Evolutionary conservation across 345 rosid species (phyloP).

Genomic region (Eucalyptus curtisii): DNA sequence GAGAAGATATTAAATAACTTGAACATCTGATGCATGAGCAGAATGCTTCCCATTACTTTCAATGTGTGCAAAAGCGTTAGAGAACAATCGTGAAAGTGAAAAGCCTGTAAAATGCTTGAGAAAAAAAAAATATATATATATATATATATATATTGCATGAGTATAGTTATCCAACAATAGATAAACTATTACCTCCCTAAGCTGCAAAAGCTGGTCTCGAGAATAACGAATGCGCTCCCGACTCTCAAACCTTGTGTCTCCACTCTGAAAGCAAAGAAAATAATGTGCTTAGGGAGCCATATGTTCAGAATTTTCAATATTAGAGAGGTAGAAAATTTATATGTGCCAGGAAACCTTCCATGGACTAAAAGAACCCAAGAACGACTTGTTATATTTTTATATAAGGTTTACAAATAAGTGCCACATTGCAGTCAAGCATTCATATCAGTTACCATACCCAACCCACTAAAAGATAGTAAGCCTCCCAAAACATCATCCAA

Average conservation of each 20-base stretch:
- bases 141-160: neutral
- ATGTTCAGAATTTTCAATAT: neutral
- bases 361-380: neutral
- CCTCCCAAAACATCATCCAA: neutral
- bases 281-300: neutral
- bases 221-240: conserved; percentile 51
- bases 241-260: conserved; percentile 47
- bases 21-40: neutral
- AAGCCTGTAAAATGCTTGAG: neutral
- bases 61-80: neutral
- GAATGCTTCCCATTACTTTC: neutral
- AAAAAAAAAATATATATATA: neutral
- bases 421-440: neutral
- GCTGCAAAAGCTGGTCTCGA: conserved; percentile 66
- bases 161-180: neutral
- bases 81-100: neutral
- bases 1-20: neutral
- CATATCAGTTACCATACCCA: neutral
- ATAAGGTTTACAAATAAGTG: neutral
- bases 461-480: neutral
- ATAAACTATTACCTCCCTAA: conserved; percentile 36
- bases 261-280: conserved; percentile 29
- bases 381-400: neutral
- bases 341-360: neutral
- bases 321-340: neutral